These are phyloP conservation scores for Ophiostoma angusticollis DNA, from an alignment of 2,329 filamentous ascomycete species.

Conservation along the genomic window DNA sequence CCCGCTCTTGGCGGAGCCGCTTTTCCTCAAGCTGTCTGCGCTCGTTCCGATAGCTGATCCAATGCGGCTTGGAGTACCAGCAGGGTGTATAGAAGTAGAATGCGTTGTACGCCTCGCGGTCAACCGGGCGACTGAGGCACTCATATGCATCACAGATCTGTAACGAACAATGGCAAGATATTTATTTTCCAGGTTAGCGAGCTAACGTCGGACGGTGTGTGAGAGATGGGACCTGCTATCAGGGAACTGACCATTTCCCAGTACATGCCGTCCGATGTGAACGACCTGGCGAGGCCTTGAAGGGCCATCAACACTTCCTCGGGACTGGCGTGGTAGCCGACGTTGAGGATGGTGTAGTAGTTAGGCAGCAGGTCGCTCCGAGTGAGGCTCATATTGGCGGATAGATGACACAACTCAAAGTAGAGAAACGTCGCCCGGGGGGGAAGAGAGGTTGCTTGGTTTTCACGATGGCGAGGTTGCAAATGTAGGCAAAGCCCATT, in stretches of 20 bases:
- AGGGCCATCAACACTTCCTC: not conserved
- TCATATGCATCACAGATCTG: slow-evolving; percentile 3
- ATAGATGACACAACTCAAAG: no score
- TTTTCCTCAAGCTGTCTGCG: not conserved
- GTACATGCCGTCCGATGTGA: not conserved
- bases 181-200: not conserved
- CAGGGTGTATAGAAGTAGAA: slow-evolving; percentile 7
- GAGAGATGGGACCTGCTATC: no score
- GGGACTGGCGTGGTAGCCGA: not conserved
- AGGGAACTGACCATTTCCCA: not conserved
- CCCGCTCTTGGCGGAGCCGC: not conserved
- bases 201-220: no score
- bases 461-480: no score
- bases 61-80: slow-evolving; percentile 3
- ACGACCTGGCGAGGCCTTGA: not conserved
- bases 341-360: slow-evolving; percentile 4
- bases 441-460: no score
- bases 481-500: not conserved
- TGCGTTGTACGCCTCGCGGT: slow-evolving; percentile 4
- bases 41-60: slow-evolving; percentile 4
- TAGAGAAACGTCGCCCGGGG: no score
- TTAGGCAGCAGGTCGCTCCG: not conserved
- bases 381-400: not conserved
- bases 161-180: not conserved
- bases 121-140: slow-evolving; percentile 4